phyloP scores from a whole-genome alignment of 2,329 filamentous ascomycete species.

The Dactylellina haptotyla region DNA sequence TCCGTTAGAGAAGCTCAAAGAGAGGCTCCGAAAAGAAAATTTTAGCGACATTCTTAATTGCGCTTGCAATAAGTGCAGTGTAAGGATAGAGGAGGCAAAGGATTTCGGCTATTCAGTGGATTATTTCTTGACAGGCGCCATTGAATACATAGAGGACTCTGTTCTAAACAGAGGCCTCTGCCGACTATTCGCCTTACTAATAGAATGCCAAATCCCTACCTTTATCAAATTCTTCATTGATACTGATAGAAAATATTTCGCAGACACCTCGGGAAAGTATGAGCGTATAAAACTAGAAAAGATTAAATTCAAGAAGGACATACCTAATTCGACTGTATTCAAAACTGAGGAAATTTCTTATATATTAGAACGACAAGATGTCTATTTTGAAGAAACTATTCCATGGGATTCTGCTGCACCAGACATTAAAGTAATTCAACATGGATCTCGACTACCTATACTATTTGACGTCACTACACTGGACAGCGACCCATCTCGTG shows the following conservation, averaged over 20 bases:
- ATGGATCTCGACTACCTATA: background rate
- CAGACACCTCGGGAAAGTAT: background rate
- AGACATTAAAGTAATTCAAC: background rate
- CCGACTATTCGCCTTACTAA: background rate
- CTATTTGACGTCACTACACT: background rate
- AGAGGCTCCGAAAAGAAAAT: background rate
- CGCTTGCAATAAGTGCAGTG: background rate
- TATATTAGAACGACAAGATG: constrained; percentile 1
- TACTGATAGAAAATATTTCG: background rate
- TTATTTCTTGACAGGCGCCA: background rate
- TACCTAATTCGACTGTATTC: constrained; percentile 4
- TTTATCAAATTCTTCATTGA: background rate
- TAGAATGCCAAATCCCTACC: background rate
- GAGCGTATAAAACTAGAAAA: background rate
- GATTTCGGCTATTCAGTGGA: background rate
- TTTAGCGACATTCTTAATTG: background rate
- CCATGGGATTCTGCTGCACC: background rate
- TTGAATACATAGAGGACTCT: background rate
- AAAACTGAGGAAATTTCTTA: background rate
- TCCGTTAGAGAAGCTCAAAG: background rate
- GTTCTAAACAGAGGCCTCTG: background rate
- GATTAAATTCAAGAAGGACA: background rate
- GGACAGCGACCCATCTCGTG: background rate
- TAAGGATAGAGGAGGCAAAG: background rate
- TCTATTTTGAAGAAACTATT: constrained; percentile 6